Percentiles rank a stretch among this genome's conserved stretches.
Conservation (phyloP, 306 rosid species). For the Prunus kanzakura region DNA sequence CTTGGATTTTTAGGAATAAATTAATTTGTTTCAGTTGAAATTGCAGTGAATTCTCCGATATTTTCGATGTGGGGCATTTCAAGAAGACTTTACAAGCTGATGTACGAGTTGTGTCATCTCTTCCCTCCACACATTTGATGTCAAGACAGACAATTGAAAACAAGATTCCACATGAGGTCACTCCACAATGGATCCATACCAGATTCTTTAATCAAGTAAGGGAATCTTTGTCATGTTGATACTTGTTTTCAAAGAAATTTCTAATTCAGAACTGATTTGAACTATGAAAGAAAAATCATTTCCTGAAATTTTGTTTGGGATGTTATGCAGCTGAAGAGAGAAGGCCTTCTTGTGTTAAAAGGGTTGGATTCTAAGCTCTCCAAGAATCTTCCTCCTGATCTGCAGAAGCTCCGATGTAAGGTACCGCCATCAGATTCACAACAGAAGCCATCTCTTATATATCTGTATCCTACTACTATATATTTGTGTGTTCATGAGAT, state of each 20-base stretch:
- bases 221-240: not conserved
- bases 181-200: conserved; percentile 48
- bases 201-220: conserved; percentile 42
- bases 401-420: conserved; percentile 62
- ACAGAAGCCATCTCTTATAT: too few relatives aligned
- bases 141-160: conserved; percentile 30
- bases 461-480: too few relatives aligned
- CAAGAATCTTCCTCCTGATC: conserved; percentile 53
- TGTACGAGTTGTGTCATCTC: conserved; percentile 43
- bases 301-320: not conserved
- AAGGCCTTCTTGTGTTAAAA: conserved; percentile 46
- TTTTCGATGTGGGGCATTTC: conserved; percentile 48
- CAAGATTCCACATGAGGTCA: conserved; percentile 44
- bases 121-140: conserved; percentile 45
- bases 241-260: not conserved
- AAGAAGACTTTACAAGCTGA: conserved; percentile 47
- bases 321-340: conserved; percentile 34
- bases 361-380: conserved; percentile 62
- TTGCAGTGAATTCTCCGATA: conserved; percentile 52
- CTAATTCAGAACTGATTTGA: not conserved
- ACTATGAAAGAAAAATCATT: not conserved
- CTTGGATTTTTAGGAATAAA: not conserved
- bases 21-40: not conserved
- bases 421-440: conserved; percentile 14
- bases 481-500: not conserved